Conservation (phyloP, 2,329 filamentous ascomycete species). For the Phialocephala sp. region DNA sequence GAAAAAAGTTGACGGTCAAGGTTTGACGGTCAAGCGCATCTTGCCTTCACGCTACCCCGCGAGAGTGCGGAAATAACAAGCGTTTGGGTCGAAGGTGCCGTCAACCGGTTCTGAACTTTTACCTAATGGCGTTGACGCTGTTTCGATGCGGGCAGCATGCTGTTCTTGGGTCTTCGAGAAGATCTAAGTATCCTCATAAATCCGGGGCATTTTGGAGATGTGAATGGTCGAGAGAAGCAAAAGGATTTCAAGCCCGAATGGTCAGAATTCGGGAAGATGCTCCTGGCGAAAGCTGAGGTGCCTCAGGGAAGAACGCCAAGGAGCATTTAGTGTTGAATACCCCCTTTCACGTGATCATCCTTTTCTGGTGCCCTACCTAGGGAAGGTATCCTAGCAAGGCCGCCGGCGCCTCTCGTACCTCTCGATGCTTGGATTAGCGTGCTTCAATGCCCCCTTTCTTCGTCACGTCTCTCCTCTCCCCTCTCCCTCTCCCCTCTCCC, state of each 20-base stretch:
- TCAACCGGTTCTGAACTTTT: not conserved
- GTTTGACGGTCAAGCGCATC: not conserved
- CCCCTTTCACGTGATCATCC: no score
- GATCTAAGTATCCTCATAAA: not conserved
- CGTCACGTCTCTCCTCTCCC: no score
- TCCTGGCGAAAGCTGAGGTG: no score
- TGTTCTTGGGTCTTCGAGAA: not conserved
- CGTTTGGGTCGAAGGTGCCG: not conserved
- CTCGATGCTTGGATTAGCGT: no score
- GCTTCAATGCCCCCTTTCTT: no score
- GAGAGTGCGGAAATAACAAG: slow-evolving; percentile 1
- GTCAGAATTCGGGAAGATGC: not conserved
- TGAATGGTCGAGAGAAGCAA: not conserved
- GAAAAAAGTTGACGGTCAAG: not conserved
- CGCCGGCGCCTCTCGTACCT: no score
- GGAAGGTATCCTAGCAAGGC: no score
- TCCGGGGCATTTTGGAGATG: not conserved
- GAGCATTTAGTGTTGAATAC: no score
- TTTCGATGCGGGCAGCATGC: no score
- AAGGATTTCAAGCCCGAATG: not conserved
- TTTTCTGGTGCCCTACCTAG: no score
- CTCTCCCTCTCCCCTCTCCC: no score
- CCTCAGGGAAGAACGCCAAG: no score
- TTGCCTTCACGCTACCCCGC: slow-evolving; percentile 9
- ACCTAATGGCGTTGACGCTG: not conserved